Conservation (phyloP, 306 rosid species). For the Mimosa bimucronata region DNA sequence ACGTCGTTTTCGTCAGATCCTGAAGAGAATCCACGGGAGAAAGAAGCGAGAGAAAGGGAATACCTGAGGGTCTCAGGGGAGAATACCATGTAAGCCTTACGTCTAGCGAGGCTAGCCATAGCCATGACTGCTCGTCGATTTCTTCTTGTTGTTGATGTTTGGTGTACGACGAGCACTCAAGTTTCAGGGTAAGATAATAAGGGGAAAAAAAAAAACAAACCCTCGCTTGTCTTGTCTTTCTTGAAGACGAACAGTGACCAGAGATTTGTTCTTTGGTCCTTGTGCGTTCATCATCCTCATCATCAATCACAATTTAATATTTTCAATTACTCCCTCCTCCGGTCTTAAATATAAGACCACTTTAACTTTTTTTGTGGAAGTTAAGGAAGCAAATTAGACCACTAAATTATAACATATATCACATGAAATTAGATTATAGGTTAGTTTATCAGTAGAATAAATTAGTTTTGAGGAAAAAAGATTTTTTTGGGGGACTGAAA, state of each 20-base stretch:
- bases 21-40: constrained; percentile 75
- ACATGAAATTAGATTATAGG: too few relatives aligned
- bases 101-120: constrained; percentile 64
- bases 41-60: constrained; percentile 51
- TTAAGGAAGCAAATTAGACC: too few relatives aligned
- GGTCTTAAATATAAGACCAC: too few relatives aligned
- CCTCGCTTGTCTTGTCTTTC: background rate
- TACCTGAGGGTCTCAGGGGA: constrained; percentile 56
- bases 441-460: too few relatives aligned
- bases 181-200: background rate
- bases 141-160: background rate
- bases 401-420: too few relatives aligned
- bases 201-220: background rate
- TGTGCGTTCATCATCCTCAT: background rate
- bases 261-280: background rate
- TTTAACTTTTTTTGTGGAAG: too few relatives aligned
- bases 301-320: too few relatives aligned
- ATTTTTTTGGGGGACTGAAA: too few relatives aligned
- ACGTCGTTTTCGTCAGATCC: constrained; percentile 97
- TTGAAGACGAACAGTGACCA: background rate
- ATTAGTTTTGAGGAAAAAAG: too few relatives aligned
- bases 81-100: constrained; percentile 55
- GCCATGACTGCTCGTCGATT: constrained; percentile 44
- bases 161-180: background rate
- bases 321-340: too few relatives aligned